Percentiles rank a stretch among this genome's conserved stretches.
Conservation (phyloP, 2,329 filamentous ascomycete genomes). For the Claviceps cyperi region DNA sequence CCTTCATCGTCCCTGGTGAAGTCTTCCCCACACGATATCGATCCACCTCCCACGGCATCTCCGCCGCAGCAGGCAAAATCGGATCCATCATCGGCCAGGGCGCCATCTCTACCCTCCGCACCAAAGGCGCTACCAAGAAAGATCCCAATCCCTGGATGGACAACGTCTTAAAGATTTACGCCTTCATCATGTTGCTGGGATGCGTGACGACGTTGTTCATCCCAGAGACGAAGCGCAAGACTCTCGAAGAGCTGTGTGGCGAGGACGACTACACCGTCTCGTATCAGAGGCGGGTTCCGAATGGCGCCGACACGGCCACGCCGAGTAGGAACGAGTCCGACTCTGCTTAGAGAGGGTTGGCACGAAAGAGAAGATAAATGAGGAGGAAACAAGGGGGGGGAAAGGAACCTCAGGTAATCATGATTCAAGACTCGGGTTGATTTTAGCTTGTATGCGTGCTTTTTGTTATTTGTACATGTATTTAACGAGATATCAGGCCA, state of each 20-base stretch:
- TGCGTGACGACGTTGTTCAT: conserved; percentile 55
- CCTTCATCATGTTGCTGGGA: conserved; percentile 64
- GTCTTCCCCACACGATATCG: conserved; percentile 42
- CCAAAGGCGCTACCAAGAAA: conserved; percentile 23
- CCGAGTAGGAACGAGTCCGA: conserved; percentile 4
- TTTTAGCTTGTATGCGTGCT: too few species aligned
- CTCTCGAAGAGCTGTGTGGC: conserved; percentile 47
- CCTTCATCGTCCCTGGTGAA: conserved; percentile 42
- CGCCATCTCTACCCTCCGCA: conserved; percentile 40
- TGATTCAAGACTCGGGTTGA: too few species aligned
- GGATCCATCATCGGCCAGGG: conserved; percentile 43
- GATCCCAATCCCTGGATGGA: conserved; percentile 51
- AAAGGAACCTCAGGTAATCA: too few species aligned
- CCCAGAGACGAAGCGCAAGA: conserved; percentile 61
- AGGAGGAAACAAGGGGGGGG: neutral
- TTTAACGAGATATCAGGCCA: neutral
- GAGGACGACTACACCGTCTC: conserved; percentile 19
- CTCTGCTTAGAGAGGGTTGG: neutral
- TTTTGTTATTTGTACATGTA: neutral
- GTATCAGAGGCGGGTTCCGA: neutral
- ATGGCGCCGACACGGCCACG: neutral
- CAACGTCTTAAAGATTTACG: conserved; percentile 62
- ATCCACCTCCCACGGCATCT: conserved; percentile 43
- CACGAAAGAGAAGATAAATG: neutral
- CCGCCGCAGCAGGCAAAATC: conserved; percentile 39